A percentile compares a stretch with the other conserved stretches of the same genome.
Conservation (phyloP, 306 rosid species). For the Citrullus amarus region DNA sequence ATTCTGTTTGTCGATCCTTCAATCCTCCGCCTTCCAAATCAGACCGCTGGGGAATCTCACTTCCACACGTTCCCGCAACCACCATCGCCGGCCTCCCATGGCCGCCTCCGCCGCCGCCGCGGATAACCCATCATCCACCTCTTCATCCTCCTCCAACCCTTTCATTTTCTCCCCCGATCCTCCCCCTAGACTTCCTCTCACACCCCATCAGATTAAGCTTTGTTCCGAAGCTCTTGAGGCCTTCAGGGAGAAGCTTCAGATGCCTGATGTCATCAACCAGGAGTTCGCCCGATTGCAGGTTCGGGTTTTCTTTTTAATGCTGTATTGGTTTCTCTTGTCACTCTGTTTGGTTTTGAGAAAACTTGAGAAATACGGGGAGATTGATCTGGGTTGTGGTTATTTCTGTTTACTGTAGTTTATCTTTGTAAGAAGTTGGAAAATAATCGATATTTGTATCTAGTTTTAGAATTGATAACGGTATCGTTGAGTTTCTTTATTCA, state of each 20-base stretch:
- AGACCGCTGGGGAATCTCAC: conserved; percentile 36
- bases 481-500: neutral
- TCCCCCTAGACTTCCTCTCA: conserved; percentile 35
- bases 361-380: neutral
- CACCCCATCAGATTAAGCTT: conserved; percentile 43
- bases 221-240: conserved; percentile 53
- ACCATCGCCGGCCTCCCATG: conserved; percentile 20
- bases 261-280: conserved; percentile 29
- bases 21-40: neutral
- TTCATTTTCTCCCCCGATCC: conserved; percentile 41
- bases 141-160: conserved; percentile 12
- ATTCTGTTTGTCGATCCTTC: neutral
- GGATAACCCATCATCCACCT: conserved; percentile 9
- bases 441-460: neutral
- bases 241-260: conserved; percentile 43
- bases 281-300: conserved; percentile 74
- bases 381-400: neutral
- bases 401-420: neutral
- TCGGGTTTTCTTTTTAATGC: neutral
- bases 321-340: neutral
- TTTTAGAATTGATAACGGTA: neutral
- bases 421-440: neutral
- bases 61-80: conserved; percentile 26
- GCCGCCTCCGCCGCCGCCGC: conserved; percentile 6
- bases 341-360: conserved; percentile 3